Conservation (phyloP, 352 stramenopile genomes). For the Phytophthora brassicae region DNA sequence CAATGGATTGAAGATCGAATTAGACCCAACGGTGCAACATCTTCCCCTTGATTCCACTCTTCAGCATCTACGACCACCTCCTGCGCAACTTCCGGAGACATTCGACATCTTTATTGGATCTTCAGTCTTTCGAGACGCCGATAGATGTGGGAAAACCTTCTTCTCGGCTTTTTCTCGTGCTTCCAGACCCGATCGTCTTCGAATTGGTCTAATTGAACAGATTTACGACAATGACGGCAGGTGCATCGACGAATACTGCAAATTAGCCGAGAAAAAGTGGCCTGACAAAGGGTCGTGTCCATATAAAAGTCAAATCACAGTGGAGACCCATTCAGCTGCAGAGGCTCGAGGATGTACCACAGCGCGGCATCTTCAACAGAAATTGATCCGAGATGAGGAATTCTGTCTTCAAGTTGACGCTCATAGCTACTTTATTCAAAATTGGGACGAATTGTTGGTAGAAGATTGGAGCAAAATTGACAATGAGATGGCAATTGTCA, state of each 20-base stretch:
- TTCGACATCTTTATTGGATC: constrained; percentile 64
- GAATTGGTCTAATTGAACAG: constrained; percentile 80
- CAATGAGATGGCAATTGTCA: constrained; percentile 83
- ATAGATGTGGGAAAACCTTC: constrained; percentile 71
- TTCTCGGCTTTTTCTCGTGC: constrained; percentile 71
- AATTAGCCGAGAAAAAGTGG: constrained; percentile 58
- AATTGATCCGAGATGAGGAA: constrained; percentile 65
- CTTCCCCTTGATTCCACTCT: constrained; percentile 39
- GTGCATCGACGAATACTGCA: constrained; percentile 72
- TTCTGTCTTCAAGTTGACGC: constrained; percentile 84
- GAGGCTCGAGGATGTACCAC: constrained; percentile 70
- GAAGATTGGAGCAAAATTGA: constrained; percentile 60
- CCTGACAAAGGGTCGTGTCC: constrained; percentile 55
- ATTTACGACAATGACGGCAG: constrained; percentile 61
- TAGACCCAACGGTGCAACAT: constrained; percentile 71
- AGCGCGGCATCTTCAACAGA: constrained; percentile 73
- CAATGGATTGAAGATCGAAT: too few species aligned
- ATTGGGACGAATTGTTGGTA: constrained; percentile 69
- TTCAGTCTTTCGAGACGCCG: constrained; percentile 75
- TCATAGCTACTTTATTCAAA: constrained; percentile 81
- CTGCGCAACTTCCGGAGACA: constrained; percentile 33
- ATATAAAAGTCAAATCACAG: constrained; percentile 57
- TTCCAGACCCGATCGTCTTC: constrained; percentile 48
- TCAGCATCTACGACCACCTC: constrained; percentile 49
- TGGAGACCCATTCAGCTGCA: constrained; percentile 64